A percentile compares a stretch with the other conserved stretches of the same genome.
Conservation (phyloP, 345 rosid species). For the Lenwebbia sp. region DNA sequence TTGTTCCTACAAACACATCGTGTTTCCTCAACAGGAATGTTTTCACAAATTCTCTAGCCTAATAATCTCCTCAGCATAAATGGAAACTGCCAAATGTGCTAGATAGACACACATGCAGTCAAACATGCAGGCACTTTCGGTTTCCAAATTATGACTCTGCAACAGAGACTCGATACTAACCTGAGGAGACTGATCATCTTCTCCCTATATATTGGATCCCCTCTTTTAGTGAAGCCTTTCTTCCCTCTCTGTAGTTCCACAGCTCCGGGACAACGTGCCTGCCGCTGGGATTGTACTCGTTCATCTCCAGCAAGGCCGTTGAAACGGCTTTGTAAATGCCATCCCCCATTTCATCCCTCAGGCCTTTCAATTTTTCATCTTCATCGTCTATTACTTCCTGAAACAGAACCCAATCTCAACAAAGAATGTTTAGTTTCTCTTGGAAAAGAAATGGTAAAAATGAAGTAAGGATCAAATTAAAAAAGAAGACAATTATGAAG, state of each 20-base stretch:
- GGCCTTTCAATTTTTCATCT: slow-evolving; percentile 38
- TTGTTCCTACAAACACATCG: not conserved
- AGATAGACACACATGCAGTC: not conserved
- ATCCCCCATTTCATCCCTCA: slow-evolving; percentile 33
- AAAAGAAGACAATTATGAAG: not conserved
- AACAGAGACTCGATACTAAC: not conserved
- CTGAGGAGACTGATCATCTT: not conserved
- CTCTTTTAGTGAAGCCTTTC: slow-evolving; percentile 38
- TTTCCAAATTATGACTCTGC: not conserved
- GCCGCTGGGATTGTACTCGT: slow-evolving; percentile 58
- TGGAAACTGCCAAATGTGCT: not conserved
- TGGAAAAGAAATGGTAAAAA: not conserved
- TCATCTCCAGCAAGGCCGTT: slow-evolving; percentile 32
- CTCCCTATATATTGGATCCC: slow-evolving; percentile 7
- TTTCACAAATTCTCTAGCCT: not conserved
- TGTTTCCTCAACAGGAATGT: not conserved
- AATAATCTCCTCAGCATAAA: not conserved
- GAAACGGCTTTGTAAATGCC: slow-evolving; percentile 33
- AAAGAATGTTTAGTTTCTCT: not conserved
- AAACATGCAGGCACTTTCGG: not conserved
- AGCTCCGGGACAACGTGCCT: slow-evolving; percentile 36
- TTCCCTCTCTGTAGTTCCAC: slow-evolving; percentile 36
- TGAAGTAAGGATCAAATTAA: not conserved
- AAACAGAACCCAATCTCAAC: not conserved
- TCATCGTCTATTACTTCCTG: slow-evolving; percentile 33